Percentiles rank a stretch among this genome's conserved stretches.
Evolutionary conservation across 768 basidiomycete species (phyloP).

Genomic region (Mrakia frigida): DNA sequence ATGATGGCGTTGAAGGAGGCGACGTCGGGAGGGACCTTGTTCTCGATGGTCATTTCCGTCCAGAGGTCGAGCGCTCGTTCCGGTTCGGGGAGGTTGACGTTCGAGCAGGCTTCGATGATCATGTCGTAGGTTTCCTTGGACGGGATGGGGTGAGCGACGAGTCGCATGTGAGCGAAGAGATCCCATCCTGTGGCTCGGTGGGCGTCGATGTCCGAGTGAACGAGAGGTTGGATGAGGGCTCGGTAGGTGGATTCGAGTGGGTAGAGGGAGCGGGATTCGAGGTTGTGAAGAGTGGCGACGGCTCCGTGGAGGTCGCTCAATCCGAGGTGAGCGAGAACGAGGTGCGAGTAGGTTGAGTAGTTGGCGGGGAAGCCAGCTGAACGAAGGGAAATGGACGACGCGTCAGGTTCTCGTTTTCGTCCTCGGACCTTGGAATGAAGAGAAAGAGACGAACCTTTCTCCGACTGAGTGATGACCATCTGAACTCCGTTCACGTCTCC

Average conservation of each 20-base stretch:
- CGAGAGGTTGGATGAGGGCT: constrained; percentile 31
- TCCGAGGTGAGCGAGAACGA: constrained; percentile 50
- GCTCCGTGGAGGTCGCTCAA: constrained; percentile 46
- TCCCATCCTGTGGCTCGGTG: constrained; percentile 80
- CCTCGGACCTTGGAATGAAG: background rate
- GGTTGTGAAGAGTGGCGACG: constrained; percentile 47
- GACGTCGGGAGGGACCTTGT: constrained; percentile 57
- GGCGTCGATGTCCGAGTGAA: constrained; percentile 31
- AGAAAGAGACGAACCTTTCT: background rate
- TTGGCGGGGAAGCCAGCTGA: constrained; percentile 47
- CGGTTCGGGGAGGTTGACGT: constrained; percentile 58
- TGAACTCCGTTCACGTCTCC: constrained; percentile 10
- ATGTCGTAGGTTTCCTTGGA: constrained; percentile 64
- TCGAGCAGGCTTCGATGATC: constrained; percentile 83
- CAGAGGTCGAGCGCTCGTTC: constrained; percentile 90
- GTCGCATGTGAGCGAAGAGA: constrained; percentile 91
- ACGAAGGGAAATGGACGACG: background rate
- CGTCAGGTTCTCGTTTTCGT: too few species aligned
- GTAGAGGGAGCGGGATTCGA: constrained; percentile 29
- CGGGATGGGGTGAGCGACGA: constrained; percentile 81
- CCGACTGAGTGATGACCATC: constrained; percentile 10
- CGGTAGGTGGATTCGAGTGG: constrained; percentile 30
- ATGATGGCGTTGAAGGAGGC: constrained; percentile 78
- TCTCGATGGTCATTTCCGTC: constrained; percentile 82
- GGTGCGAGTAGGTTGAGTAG: constrained; percentile 56